Evolutionary conservation across 2,329 filamentous ascomycete genomes (phyloP), one percentile per base, ranked within the genome.

Genomic region (Alternaria sp.): DNA sequence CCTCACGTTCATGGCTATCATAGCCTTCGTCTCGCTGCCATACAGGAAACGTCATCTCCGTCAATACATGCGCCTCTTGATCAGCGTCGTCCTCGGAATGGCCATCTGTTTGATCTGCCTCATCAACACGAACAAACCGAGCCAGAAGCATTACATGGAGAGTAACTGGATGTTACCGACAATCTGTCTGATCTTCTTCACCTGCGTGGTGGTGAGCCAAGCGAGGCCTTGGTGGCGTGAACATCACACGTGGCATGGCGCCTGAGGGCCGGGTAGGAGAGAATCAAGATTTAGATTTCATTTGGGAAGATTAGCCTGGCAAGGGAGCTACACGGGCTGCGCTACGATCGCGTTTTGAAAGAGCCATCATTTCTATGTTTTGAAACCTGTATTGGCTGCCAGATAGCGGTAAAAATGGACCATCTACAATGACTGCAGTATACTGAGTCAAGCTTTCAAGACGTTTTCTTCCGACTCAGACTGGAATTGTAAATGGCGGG

Each of bases 111-210:
- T 76, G 1, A 46, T 76, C 21, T 58, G 63, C 4, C 37, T 68
- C 23, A 45, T 74, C n/a, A 60, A 60, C 5, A 65, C 59, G n/a
- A 66, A 63, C 42, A 49, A 49, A 2, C 42, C 48, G 7, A 26
- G 40, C 3, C 45, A 65, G 49, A 61, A 37, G 7, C 64, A 65
- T 10, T 75, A 67, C 44, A 39, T 71, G 37, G 44, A 46, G 9
- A 70, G 66, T 46, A 54, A 68, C 13, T 75, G 72, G 72, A 68
- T 76, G 57, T 63, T 77, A 28, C 72, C 73, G 21, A 73, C 70
- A 1, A 61, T 73, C 14, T 69, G 66, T 21, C 46, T 75, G 11
- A 59, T 67, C 7, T 61, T 70, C 23, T 72, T 74, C 51, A 7
- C 69, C 3, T 72, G 67, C 40, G 69, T 74, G 3, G 39, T 72